Evolutionary conservation across 306 rosid species (phyloP), one percentile per base, ranked within the genome.

Genomic region (Vachellia pachyceras): DNA sequence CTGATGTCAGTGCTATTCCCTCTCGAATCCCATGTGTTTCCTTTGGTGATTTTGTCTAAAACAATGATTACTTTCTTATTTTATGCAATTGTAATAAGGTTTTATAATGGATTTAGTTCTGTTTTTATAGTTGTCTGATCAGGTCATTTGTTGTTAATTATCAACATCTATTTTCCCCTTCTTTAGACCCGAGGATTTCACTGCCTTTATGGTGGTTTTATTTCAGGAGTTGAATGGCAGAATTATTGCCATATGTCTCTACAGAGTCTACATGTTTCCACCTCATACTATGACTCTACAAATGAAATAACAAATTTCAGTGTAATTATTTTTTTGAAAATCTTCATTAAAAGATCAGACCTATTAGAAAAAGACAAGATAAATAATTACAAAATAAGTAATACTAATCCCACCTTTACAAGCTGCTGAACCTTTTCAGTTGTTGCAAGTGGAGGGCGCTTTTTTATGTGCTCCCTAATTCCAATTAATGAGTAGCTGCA

Each of bases 391-490:
- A 36, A 4, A 3, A 14, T 49, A 49, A 14, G 17, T 5, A 18
- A 70, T 69, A 75, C 23, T 8, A 57, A 75, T 79, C 84, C 75
- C 83, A 93, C 99, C 94, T 87, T 93, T n/a, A 93, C 92, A 80
- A 87, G 89, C 85, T 89, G 99, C 91, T 95, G 98, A 87, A 93
- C 88, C 91, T 95, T 95, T 90, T 95, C 99, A 22, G 94, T 88
- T 63, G 99, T 89, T 72, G 99, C 97, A 84, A 91, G 82, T 13
- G 98, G 98, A 65, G 99, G 98, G 63, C 98, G 91, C 79, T 95
- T 95, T 89, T 95, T 95, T 72, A 93, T 95, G 83, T 95, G 99
- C 86, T 95, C 99, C 87, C 99, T 93, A 86, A 93, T 80, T 76
- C 80, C 83, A 58, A 86, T 65, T 85, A 95, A 80, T 50, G 98